phyloP scores from a whole-genome alignment of 129 eudicot species.

The Apium graveolens region DNA sequence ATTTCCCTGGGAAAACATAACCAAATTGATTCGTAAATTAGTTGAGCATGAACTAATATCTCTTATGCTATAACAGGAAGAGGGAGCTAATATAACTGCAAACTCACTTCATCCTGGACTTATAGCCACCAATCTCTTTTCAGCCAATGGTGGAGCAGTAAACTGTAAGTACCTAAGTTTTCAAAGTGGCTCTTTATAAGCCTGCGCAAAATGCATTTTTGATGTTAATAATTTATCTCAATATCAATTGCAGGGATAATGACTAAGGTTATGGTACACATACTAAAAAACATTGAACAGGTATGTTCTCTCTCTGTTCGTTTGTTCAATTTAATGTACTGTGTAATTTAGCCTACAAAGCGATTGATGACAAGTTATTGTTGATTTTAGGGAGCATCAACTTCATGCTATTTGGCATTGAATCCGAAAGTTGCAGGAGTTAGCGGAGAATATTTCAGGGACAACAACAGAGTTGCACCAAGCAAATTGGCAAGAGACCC shows the following conservation, averaged over 20 bases:
- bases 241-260: slow-evolving; percentile 45
- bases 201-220: neutral
- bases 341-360: neutral
- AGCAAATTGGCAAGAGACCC: slow-evolving; percentile 39
- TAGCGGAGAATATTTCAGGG: slow-evolving; percentile 54
- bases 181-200: neutral
- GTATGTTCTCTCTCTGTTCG: slow-evolving; percentile 19
- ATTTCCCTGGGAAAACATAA: neutral
- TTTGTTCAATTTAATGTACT: neutral
- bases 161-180: neutral
- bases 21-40: neutral
- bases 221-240: neutral
- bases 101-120: slow-evolving; percentile 43
- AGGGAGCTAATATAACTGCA: slow-evolving; percentile 33
- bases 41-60: neutral
- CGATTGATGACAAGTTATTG: neutral
- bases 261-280: slow-evolving; percentile 6
- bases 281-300: slow-evolving; percentile 64
- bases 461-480: slow-evolving; percentile 42
- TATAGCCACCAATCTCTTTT: slow-evolving; percentile 24
- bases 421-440: slow-evolving; percentile 45
- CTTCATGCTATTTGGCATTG: slow-evolving; percentile 74
- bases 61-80: slow-evolving; percentile 23
- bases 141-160: slow-evolving; percentile 4
- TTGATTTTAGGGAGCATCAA: slow-evolving; percentile 72